Evolutionary conservation across 352 stramenopile genomes (phyloP), one percentile per base, ranked within the genome.

Genomic region (Phytophthora sansomeana): DNA sequence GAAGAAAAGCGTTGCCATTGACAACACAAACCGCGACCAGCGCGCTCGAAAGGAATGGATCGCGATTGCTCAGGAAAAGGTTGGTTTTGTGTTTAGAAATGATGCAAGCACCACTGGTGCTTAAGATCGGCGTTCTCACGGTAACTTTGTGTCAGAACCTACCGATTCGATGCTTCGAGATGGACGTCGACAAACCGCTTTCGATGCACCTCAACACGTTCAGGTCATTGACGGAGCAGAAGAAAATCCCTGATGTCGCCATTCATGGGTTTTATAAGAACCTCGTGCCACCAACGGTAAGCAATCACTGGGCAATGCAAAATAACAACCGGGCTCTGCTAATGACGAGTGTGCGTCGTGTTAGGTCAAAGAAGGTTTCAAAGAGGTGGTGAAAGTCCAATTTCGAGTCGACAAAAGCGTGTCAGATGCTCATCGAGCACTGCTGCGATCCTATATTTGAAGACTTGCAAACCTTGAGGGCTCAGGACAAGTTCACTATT

Each of bases 211-310:
- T 97, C 29, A 97, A 97, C 64, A 83, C 77, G 3, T 97, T 92
- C 47, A 81, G 90, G 14, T 90, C 78, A 49, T 69, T 96, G 28
- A 92, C 74, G 21, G 75, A 81, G 36, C 60, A 78, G 49, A 89
- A 91, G 43, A 91, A 89, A 60, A 87, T 97, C 33, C 90, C 90
- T 0, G 85, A 90, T 32, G 85, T 97, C 42, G 88, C 89, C 14
- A 96, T 97, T 70, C 89, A 97, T 50, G 82, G 82, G 24, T 97
- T 94, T 68, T 97, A 88, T 70, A 95, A 95, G 63, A 95, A 89
- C 59, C 64, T 89, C 35, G 72, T 87, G 19, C 17, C 58, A 3
- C 87, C 87, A 57, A 79, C 67, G 44, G 71, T 79, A 63, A 42
- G 58, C 47, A 36, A 44, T 58, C 24, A 7, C 30, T n/a, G 16